Evolutionary conservation across 768 basidiomycete species (phyloP).

Genomic region (Lentinus tigrinus): DNA sequence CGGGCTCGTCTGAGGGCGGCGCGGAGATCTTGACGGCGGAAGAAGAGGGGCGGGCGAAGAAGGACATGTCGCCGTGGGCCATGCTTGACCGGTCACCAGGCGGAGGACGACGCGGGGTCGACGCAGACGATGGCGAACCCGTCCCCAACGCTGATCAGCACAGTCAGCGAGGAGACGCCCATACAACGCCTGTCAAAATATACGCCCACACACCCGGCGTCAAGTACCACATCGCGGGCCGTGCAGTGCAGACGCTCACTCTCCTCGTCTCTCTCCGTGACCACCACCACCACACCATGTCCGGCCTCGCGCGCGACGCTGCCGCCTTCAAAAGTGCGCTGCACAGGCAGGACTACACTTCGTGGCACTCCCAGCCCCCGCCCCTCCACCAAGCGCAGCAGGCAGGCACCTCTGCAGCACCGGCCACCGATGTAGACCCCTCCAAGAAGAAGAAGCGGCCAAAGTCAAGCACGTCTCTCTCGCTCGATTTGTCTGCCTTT

Average conservation of each 20-base stretch:
- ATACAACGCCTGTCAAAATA: conserved; percentile 2
- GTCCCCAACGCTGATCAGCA: not conserved
- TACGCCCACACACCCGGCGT: not conserved
- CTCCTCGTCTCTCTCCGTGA: not conserved
- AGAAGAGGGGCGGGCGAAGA: conserved; percentile 63
- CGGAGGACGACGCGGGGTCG: conserved; percentile 10
- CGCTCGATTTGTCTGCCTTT: conserved; percentile 21
- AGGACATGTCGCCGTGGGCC: conserved; percentile 51
- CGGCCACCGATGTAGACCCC: conserved; percentile 49
- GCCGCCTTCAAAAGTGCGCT: conserved; percentile 68
- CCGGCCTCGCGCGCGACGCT: conserved; percentile 65
- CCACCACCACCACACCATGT: conserved; percentile 43
- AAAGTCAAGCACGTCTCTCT: conserved; percentile 54
- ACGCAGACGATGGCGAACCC: not conserved
- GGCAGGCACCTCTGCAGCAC: conserved; percentile 24
- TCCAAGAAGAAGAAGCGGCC: conserved; percentile 54
- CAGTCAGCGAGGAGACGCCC: not conserved
- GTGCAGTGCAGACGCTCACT: not conserved
- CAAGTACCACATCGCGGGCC: not conserved
- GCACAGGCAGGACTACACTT: conserved; percentile 64
- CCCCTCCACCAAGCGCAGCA: conserved; percentile 33
- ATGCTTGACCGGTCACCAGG: conserved; percentile 24
- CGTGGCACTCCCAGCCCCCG: conserved; percentile 72
- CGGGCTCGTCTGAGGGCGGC: conserved; percentile 44
- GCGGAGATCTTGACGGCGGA: conserved; percentile 73